phyloP scores from a whole-genome alignment of 306 rosid species.

The Castanopsis chinensis region DNA sequence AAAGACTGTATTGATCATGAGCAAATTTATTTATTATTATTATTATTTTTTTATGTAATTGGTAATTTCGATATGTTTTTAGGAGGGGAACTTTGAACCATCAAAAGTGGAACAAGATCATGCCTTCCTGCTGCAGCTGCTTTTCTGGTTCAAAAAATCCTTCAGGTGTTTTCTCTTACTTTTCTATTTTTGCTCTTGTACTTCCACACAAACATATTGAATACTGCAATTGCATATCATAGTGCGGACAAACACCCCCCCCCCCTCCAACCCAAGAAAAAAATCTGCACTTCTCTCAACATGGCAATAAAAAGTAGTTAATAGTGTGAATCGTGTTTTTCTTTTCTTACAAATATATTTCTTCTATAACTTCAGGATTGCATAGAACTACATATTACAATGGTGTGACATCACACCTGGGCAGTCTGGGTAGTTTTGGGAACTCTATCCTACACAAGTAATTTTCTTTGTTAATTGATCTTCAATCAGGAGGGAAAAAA shows the following conservation, averaged over 20 bases:
- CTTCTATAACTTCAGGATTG: background rate
- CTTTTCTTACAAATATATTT: background rate
- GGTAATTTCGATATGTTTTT: slow-evolving; percentile 31
- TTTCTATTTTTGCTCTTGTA: slow-evolving; percentile 4
- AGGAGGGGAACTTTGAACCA: slow-evolving; percentile 85
- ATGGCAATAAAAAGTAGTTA: background rate
- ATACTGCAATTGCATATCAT: background rate
- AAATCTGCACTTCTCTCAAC: background rate
- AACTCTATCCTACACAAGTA: too few relatives aligned
- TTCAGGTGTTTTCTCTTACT: slow-evolving; percentile 62
- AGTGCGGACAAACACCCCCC: background rate
- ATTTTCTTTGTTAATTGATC: too few relatives aligned
- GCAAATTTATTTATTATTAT: too few relatives aligned
- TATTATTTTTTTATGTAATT: slow-evolving; percentile 16
- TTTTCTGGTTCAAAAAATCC: slow-evolving; percentile 91
- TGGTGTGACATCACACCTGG: background rate
- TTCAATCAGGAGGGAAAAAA: too few relatives aligned
- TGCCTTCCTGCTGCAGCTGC: slow-evolving; percentile 87
- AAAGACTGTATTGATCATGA: background rate
- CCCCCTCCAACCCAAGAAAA: background rate
- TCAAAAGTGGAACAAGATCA: slow-evolving; percentile 68
- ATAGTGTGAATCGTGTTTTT: background rate
- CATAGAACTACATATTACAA: background rate
- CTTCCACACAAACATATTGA: slow-evolving; percentile 11
- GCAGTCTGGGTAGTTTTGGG: too few relatives aligned